Evolutionary conservation across 2,329 filamentous ascomycete genomes (phyloP).

Genomic region (Arachnomyces sp.): DNA sequence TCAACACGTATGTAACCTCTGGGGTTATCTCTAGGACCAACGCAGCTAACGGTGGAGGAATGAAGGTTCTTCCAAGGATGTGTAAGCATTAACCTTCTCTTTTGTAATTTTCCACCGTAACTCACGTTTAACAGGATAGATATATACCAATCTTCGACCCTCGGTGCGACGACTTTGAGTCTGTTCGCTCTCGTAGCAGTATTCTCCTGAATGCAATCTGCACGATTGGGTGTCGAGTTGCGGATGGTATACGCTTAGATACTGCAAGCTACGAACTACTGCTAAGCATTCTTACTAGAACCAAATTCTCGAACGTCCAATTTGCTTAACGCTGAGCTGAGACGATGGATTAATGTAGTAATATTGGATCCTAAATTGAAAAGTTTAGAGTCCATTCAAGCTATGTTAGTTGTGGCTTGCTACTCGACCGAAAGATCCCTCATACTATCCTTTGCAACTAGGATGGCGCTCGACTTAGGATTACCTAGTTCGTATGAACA

Average conservation of each 20-base stretch:
- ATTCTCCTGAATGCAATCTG: constrained; percentile 47
- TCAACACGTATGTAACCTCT: constrained; percentile 19
- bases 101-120: not conserved
- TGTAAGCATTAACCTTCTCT: constrained; percentile 14
- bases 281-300: constrained; percentile 11
- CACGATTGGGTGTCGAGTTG: constrained; percentile 43
- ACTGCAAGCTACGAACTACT: not conserved
- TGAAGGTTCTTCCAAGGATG: constrained; percentile 31
- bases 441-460: constrained; percentile 42
- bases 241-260: constrained; percentile 15
- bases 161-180: constrained; percentile 37
- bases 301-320: constrained; percentile 29
- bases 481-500: constrained; percentile 38
- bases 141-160: constrained; percentile 44
- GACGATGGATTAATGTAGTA: constrained; percentile 38
- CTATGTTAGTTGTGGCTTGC: constrained; percentile 44
- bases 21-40: not conserved
- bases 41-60: no score
- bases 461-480: constrained; percentile 43
- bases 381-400: constrained; percentile 44
- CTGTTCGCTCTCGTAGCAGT: constrained; percentile 39
- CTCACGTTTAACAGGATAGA: constrained; percentile 29
- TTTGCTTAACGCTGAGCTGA: constrained; percentile 37
- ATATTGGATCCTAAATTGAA: constrained; percentile 32
- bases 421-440: constrained; percentile 47